Evolutionary conservation across 768 basidiomycete genomes (phyloP).

Genomic region (Psilocybe cubensis): DNA sequence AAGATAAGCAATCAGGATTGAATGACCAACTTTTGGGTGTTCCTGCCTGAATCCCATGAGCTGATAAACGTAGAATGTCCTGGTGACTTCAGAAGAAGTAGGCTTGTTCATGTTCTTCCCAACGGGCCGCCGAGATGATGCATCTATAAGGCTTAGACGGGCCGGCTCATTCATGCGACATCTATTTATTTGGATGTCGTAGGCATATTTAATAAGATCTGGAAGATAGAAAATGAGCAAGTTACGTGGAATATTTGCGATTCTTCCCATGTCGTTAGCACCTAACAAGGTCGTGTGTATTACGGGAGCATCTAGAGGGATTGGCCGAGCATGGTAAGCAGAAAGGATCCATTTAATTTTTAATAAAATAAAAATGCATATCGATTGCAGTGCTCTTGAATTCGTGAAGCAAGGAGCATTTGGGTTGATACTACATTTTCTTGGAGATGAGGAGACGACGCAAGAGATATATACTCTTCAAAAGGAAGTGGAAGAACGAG

Average conservation of each 20-base stretch:
- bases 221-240: neutral
- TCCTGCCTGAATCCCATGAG: neutral
- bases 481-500: conserved; percentile 45
- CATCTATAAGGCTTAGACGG: neutral
- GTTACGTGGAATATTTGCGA: neutral
- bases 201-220: neutral
- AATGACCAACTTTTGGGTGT: neutral
- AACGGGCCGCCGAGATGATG: neutral
- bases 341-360: neutral
- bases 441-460: conserved; percentile 60
- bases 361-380: neutral
- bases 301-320: conserved; percentile 76
- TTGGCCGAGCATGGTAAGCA: conserved; percentile 64
- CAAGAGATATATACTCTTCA: conserved; percentile 50
- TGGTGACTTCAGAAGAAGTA: conserved; percentile 16
- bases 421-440: conserved; percentile 68
- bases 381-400: conserved; percentile 50
- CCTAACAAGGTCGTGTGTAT: conserved; percentile 66
- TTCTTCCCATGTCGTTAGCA: conserved; percentile 43
- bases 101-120: conserved; percentile 3
- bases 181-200: neutral
- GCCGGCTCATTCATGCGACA: neutral
- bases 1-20: neutral
- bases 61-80: conserved; percentile 10
- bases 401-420: conserved; percentile 66